Evolutionary conservation across 1,284 basidiomycete genomes (phyloP), one percentile per base, ranked within the genome.

Genomic region (Leccinum solheimii): DNA sequence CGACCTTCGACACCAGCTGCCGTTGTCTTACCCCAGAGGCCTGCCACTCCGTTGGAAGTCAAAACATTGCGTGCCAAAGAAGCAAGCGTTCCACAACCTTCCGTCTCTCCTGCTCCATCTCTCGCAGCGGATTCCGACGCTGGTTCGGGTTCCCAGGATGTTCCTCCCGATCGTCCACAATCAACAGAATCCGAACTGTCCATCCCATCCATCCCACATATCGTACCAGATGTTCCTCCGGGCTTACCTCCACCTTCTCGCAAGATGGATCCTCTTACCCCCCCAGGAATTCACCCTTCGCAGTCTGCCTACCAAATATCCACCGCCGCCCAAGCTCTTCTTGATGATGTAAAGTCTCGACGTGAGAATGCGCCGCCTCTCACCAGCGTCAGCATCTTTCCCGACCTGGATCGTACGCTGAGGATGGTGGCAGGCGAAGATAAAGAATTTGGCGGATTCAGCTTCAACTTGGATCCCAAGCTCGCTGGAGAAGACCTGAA

Each of bases 231-330:
- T 49, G 71, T 78, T 5, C 83, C 84, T 36, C 88, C 88, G 5
- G 87, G 88, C 11, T 80, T 91, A 56, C 79, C 81, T 36, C 78
- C 78, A 32, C 85, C 82, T 32, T 79, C 78, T 63, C 82, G 82
- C 55, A 81, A 81, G 61, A 72, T 79, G 19, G 80, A 81, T 54
- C 80, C 80, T n/a, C 78, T 82, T 21, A 81, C 81, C 5, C 82
- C 85, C 0, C 83, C 84, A 64, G 82, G 83, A 50, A 81, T 86
- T 27, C 72, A 85, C 34, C 78, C 82, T 32, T 83, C 82, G 2
- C 84, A 84, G 61, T 83, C 87, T 27, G 83, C 88, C 3, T 96
- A 95, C 75, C 92, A 94, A 72, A 92, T 94, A 78, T 94, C 94
- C 0, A 90, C 82, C 13, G 88, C 91, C 51, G 93, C 92, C 0